Percentiles rank a stretch among this genome's conserved stretches.
Evolutionary conservation across 305 asterid species (phyloP).

Genomic region (Withania somnifera): DNA sequence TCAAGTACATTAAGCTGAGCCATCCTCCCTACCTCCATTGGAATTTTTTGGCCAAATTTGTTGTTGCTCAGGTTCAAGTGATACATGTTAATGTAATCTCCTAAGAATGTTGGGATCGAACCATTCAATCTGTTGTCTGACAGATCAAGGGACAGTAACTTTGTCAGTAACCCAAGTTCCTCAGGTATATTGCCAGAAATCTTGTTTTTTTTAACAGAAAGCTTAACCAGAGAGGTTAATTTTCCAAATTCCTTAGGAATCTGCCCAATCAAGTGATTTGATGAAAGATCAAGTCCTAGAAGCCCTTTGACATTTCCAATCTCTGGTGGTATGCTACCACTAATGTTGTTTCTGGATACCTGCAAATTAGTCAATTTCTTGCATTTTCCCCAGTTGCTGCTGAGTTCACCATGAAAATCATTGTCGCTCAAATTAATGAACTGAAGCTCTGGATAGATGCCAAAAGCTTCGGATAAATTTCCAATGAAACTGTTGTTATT

Average conservation of each 20-base stretch:
- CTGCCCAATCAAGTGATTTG: not conserved
- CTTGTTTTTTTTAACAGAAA: not conserved
- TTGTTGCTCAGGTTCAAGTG: not conserved
- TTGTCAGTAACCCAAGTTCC: constrained; percentile 2
- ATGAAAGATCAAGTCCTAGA: constrained; percentile 6
- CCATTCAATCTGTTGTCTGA: constrained; percentile 1
- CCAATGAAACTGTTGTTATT: constrained; percentile 1
- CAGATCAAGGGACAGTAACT: not conserved
- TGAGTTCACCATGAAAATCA: too few species aligned
- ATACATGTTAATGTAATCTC: not conserved
- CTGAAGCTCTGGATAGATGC: constrained; percentile 5
- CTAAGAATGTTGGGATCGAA: not conserved
- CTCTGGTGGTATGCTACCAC: not conserved
- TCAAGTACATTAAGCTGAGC: not conserved
- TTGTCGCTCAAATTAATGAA: too few species aligned
- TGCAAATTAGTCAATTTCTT: too few species aligned
- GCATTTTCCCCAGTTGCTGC: too few species aligned
- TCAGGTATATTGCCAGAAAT: not conserved
- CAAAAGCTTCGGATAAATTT: constrained; percentile 6
- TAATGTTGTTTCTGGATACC: too few species aligned
- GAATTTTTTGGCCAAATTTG: not conserved
- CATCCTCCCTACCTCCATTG: not conserved
- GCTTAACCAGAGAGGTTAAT: too few species aligned
- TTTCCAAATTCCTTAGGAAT: too few species aligned
- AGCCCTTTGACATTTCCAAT: not conserved